Evolutionary conservation across 164 flowering plant species (phyloP).

Genomic region (Vitis cinerea): DNA sequence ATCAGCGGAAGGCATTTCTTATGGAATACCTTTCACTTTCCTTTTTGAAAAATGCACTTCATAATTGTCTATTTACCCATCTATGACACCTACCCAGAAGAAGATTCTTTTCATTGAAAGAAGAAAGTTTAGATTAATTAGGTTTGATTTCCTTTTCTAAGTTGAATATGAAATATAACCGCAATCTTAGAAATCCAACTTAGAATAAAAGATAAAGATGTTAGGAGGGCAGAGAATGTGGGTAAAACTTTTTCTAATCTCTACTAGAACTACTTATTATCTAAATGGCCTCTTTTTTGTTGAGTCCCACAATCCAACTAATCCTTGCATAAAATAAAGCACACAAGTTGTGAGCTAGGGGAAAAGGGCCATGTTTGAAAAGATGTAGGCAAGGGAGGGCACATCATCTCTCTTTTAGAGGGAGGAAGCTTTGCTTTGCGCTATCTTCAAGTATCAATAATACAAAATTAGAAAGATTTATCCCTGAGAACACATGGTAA

Average conservation of each 20-base stretch:
- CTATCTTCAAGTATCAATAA: not conserved
- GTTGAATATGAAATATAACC: not conserved
- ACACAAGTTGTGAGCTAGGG: not conserved
- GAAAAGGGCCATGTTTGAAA: not conserved
- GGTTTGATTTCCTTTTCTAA: not conserved
- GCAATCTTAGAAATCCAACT: not conserved
- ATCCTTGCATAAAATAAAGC: not conserved
- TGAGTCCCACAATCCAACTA: constrained; percentile 11
- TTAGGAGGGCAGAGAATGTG: not conserved
- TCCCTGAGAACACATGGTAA: not conserved
- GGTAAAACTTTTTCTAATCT: not conserved
- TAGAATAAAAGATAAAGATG: not conserved
- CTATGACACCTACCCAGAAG: not conserved
- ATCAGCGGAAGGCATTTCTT: not conserved
- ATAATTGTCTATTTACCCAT: not conserved
- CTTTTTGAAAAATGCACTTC: not conserved
- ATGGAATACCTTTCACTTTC: constrained; percentile 1
- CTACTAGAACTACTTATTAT: not conserved
- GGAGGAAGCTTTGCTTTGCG: not conserved
- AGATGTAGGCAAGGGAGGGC: not conserved
- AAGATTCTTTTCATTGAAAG: not conserved
- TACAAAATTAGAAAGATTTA: not conserved
- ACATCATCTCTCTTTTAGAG: not conserved
- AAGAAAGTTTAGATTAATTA: not conserved
- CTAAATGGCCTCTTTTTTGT: not conserved